Evolutionary conservation across 2,329 filamentous ascomycete species (phyloP).

Genomic region (Verticillium longisporum): DNA sequence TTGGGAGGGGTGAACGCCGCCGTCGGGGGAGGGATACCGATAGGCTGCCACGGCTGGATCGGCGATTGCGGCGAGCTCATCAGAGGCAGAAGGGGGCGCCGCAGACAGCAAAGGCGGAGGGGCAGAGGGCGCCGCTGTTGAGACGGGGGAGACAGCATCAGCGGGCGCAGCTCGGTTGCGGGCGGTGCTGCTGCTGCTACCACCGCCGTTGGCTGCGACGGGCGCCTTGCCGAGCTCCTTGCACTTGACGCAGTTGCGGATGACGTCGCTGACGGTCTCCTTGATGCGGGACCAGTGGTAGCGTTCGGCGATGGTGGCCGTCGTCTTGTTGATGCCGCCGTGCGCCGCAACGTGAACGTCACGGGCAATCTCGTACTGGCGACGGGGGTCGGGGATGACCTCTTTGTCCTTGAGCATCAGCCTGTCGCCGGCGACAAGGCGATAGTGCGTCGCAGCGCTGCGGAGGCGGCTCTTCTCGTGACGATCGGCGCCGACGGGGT

Average conservation of each 20-base stretch:
- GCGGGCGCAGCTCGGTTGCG: neutral
- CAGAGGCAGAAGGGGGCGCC: neutral
- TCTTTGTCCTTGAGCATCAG: slow-evolving; percentile 98
- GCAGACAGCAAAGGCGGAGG: neutral
- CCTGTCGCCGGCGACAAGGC: slow-evolving; percentile 69
- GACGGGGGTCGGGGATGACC: slow-evolving; percentile 82
- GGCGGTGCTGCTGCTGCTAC: neutral
- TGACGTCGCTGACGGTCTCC: slow-evolving; percentile 91
- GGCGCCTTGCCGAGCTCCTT: slow-evolving; percentile 66
- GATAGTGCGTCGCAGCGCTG: slow-evolving; percentile 92
- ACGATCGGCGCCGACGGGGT: slow-evolving; percentile 86
- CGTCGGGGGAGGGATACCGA: neutral
- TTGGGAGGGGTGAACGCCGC: slow-evolving; percentile 26
- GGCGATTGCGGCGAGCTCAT: neutral
- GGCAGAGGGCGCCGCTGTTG: neutral
- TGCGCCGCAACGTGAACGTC: slow-evolving; percentile 65
- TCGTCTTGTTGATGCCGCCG: slow-evolving; percentile 97
- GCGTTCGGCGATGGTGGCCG: slow-evolving; percentile 83
- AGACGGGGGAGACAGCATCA: neutral
- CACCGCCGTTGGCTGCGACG: slow-evolving; percentile 2
- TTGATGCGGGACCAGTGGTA: slow-evolving; percentile 99
- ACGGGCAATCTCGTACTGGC: slow-evolving; percentile 84
- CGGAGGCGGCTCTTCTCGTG: slow-evolving; percentile 93
- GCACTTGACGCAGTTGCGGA: slow-evolving; percentile 84
- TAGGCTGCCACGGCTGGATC: neutral